Base-by-base conservation (phyloP, 2,329 filamentous ascomycete genomes). In the Colletotrichum theobromicola region DNA sequence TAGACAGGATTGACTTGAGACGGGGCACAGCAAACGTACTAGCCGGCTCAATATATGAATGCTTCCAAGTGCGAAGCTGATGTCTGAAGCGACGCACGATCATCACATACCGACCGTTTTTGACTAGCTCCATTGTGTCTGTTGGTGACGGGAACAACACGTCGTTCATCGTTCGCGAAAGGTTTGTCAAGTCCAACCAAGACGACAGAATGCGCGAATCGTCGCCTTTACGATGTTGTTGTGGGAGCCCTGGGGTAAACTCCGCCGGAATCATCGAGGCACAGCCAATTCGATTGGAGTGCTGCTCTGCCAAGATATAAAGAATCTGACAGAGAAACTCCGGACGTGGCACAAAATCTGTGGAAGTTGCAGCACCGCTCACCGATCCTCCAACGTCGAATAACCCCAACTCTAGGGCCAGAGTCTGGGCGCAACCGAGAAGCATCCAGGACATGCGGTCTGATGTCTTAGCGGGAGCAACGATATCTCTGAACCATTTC, bases 391-490 rank as follows among this genome's bases (percentile, higher is more conserved):
- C 21, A 24, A 46, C 1, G 68, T 88, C 84, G 74, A 89, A 86
- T n/a, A 90, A 82, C 3, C 88, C 85, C 28, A 90, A 80, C 75
- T 90, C 88, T 67, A 90, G 88, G 2, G 88, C 86, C 15, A 91
- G 81, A 4, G 88, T 88, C 28, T 89, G 78, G 1, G 87, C 89
- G 76, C 86, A 88, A 3, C 89, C 89, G 53, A 91, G 84, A 24
- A 90, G 77, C 86, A 90, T 91, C 89, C 89, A 91, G 1, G 89
- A 90, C 89, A 91, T 91, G 4, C 89, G 86, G 77, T 90, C 89
- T 0, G 88, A 90, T 70, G 87, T 82, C 73, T 87, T 86, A 3
- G 89, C 87, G 3, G 89, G 88, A 53, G 89, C 85, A 53, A 90
- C 87, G 42, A 90, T 88, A 76, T 90, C 88, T 61, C 89, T 85